phyloP scores from a whole-genome alignment of 805 yeast genomes.

The Starmerella kuoi region DNA sequence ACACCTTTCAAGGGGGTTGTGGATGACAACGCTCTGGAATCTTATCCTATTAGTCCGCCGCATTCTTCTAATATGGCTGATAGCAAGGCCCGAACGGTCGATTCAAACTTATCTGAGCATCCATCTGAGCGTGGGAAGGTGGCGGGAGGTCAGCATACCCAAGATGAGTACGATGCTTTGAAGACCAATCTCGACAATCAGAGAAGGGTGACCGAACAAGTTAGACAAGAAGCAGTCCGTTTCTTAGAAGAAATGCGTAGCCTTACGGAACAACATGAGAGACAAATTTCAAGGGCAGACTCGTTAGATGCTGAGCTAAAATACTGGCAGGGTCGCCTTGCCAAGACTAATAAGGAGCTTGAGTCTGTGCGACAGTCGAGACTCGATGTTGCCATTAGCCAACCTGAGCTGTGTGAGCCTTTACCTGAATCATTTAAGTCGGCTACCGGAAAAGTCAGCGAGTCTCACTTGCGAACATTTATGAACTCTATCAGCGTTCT shows the following conservation, averaged over 20 bases:
- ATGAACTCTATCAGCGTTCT: constrained; percentile 29
- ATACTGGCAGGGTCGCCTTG: constrained; percentile 29
- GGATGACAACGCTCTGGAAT: not conserved
- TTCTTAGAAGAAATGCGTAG: constrained; percentile 31
- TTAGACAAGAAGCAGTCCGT: constrained; percentile 29
- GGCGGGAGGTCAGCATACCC: not conserved
- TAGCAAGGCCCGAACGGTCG: not conserved
- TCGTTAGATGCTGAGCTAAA: constrained; percentile 27
- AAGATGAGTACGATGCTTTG: constrained; percentile 11
- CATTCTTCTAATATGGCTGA: not conserved
- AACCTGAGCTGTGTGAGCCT: constrained; percentile 5
- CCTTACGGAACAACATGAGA: constrained; percentile 25
- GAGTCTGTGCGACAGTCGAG: constrained; percentile 13
- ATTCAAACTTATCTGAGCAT: too few species aligned
- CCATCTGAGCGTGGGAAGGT: too few species aligned
- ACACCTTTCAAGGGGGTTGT: not conserved
- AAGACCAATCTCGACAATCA: constrained; percentile 21
- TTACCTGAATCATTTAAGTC: constrained; percentile 3
- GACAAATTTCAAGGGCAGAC: constrained; percentile 23
- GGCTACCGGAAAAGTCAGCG: constrained; percentile 25
- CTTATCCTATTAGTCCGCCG: not conserved
- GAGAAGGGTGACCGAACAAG: constrained; percentile 28
- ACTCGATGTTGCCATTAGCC: constrained; percentile 15
- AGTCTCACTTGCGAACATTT: constrained; percentile 24
- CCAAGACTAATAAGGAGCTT: constrained; percentile 25